Evolutionary conservation across 1,284 basidiomycete genomes (phyloP), one percentile per base, ranked within the genome.

Genomic region (Polyporus tsugae): DNA sequence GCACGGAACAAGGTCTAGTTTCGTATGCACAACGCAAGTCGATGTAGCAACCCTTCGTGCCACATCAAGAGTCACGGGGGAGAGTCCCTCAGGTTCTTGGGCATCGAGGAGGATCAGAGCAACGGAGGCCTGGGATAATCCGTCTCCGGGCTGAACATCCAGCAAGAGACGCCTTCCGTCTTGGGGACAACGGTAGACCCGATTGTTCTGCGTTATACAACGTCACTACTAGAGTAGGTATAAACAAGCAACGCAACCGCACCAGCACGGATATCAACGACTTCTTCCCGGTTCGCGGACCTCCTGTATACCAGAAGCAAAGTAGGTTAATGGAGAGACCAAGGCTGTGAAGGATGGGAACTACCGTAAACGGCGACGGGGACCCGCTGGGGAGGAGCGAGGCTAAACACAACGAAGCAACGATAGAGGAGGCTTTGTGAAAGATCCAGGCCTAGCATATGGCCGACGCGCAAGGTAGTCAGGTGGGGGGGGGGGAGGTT

Each of bases 11-110:
- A 64, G 35, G 49, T 68, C 66, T 4, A 39, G 17, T 22, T 62
- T 68, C 10, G 67, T 68, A 44, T 59, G 58, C 5, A 68, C 38
- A n/a, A 68, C 11, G 11, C 39, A 62, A 19, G 36, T 36, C 11
- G 11, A 41, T n/a, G n/a, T 17, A 17, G 67, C 52, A 0, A 25
- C 36, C 15, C n/a, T n/a, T 13, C 57, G 44, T 9, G 67, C 63
- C 29, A 25, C 4, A 17, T 42, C 36, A 22, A 67, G 5, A 19
- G 58, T 39, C 15, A 9, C 22, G 4, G 7, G 29, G 19, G n/a
- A 19, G 9, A 57, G 17, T 25, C 1, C 39, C 49, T 49, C 22
- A 7, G 55, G 22, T 46, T 57, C 33, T 64, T 22, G 60, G 13
- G 41, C 33, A 38, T 64, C 59, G 6, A 60, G 52, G 1, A 68